A percentile compares a stretch with the other conserved stretches of the same genome.
These are phyloP conservation scores for Xylaria arbuscula DNA, from an alignment of 2,329 filamentous ascomycete species.

Conservation along the genomic window DNA sequence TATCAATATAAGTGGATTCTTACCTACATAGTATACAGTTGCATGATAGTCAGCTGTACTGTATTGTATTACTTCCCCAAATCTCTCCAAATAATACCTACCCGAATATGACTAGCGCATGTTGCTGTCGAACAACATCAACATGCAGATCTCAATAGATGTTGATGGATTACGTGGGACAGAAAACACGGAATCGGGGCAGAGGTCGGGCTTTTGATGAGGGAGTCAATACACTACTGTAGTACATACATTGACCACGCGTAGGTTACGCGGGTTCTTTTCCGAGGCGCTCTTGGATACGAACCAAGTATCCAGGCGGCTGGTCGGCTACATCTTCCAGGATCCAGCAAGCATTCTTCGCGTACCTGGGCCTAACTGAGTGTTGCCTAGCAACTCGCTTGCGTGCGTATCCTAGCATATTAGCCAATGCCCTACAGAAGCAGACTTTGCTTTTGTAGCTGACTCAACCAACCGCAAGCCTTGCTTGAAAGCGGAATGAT, in stretches of 20 bases:
- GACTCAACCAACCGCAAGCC: not conserved
- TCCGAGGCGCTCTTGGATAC: not conserved
- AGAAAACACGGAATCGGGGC: not conserved
- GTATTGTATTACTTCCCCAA: not conserved
- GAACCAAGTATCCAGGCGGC: not conserved
- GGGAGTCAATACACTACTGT: no score
- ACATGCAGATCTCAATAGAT: conserved; percentile 5
- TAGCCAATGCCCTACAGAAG: not conserved
- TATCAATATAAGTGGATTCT: not conserved
- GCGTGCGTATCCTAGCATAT: not conserved
- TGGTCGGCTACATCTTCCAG: no score
- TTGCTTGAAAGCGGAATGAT: not conserved
- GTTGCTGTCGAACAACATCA: not conserved
- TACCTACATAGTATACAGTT: not conserved
- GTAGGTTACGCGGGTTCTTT: not conserved
- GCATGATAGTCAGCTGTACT: not conserved
- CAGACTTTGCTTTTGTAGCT: not conserved
- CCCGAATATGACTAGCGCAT: not conserved
- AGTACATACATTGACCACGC: no score
- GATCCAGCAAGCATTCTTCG: not conserved
- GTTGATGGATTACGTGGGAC: not conserved
- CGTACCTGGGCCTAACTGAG: not conserved
- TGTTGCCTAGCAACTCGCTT: conserved; percentile 3
- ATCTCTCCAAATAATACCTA: not conserved
- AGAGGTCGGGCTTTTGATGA: not conserved